Percentiles rank a stretch among this genome's conserved stretches.
Conservation (phyloP, 768 basidiomycete species). For the Trametes gibbosa region DNA sequence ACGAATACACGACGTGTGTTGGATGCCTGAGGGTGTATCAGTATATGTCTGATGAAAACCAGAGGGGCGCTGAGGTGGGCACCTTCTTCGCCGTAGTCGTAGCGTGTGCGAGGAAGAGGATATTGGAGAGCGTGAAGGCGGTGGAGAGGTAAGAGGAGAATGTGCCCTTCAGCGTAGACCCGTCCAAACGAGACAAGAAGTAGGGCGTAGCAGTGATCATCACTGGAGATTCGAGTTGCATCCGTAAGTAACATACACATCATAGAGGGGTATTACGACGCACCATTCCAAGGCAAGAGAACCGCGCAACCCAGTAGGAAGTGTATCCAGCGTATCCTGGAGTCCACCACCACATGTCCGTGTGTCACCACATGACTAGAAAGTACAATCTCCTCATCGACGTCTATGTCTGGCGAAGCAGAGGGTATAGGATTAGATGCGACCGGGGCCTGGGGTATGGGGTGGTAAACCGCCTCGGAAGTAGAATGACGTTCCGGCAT, state of each 20-base stretch:
- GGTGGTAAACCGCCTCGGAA: conserved; percentile 35
- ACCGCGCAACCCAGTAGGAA: conserved; percentile 77
- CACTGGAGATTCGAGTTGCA: conserved; percentile 43
- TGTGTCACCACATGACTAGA: not conserved
- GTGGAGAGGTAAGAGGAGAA: conserved; percentile 47
- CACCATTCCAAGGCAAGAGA: conserved; percentile 90
- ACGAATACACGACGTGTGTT: conserved; percentile 56
- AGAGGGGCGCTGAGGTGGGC: conserved; percentile 19
- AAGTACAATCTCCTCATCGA: conserved; percentile 7
- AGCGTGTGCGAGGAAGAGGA: conserved; percentile 71
- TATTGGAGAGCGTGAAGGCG: conserved; percentile 57
- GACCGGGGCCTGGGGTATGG: conserved; percentile 40
- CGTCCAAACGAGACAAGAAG: conserved; percentile 67
- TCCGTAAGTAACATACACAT: not conserved
- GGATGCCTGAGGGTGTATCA: conserved; percentile 43
- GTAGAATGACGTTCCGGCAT: conserved; percentile 14
- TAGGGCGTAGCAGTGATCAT: conserved; percentile 85
- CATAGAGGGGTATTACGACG: not conserved
- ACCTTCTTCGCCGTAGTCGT: conserved; percentile 69
- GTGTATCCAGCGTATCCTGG: conserved; percentile 57
- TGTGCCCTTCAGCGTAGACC: conserved; percentile 51
- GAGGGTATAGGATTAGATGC: conserved; percentile 30
- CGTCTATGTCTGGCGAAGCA: conserved; percentile 17
- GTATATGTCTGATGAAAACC: not conserved
- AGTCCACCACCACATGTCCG: conserved; percentile 25